Percentiles rank a stretch among this genome's conserved stretches.
Evolutionary conservation across 345 rosid species (phyloP).

Genomic region (Kandelia obovata): DNA sequence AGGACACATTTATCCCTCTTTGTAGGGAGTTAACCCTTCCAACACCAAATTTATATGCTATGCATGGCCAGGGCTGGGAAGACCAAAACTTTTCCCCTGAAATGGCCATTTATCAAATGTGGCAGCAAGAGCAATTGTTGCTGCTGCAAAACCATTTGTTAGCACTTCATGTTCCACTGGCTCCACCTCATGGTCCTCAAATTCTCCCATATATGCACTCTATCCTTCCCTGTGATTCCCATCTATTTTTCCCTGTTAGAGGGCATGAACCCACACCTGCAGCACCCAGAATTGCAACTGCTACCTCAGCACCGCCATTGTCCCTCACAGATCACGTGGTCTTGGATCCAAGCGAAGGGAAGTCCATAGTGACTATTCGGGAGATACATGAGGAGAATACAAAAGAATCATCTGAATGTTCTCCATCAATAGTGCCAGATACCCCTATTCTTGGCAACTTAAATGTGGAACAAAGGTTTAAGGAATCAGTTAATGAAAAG

Average conservation of each 20-base stretch:
- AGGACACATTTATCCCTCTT: slow-evolving; percentile 32
- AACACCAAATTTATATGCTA: slow-evolving; percentile 22
- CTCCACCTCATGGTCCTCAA: slow-evolving; percentile 36
- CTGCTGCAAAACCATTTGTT: slow-evolving; percentile 43
- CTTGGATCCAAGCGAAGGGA: slow-evolving; percentile 26
- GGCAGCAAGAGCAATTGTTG: slow-evolving; percentile 53
- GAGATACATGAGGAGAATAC: slow-evolving; percentile 50
- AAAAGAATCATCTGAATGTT: slow-evolving; percentile 31
- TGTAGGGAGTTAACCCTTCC: slow-evolving; percentile 31
- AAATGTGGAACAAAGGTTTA: slow-evolving; percentile 19
- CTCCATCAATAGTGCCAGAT: slow-evolving; percentile 26
- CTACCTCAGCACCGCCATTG: slow-evolving; percentile 34
- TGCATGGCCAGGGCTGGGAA: slow-evolving; percentile 38
- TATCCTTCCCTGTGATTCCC: slow-evolving; percentile 29
- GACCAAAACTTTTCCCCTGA: slow-evolving; percentile 39
- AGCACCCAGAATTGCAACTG: slow-evolving; percentile 29
- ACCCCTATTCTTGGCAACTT: slow-evolving; percentile 15
- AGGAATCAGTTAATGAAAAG: slow-evolving; percentile 22
- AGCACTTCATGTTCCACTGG: slow-evolving; percentile 35
- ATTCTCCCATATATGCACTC: slow-evolving; percentile 44
- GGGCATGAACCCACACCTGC: slow-evolving; percentile 26
- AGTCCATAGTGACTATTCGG: slow-evolving; percentile 43
- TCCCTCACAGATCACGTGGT: slow-evolving; percentile 26
- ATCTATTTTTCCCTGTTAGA: slow-evolving; percentile 30
- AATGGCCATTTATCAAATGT: slow-evolving; percentile 43